phyloP scores from a whole-genome alignment of 176 grass and related monocot species.

The Echinochloa phyllopogon region DNA sequence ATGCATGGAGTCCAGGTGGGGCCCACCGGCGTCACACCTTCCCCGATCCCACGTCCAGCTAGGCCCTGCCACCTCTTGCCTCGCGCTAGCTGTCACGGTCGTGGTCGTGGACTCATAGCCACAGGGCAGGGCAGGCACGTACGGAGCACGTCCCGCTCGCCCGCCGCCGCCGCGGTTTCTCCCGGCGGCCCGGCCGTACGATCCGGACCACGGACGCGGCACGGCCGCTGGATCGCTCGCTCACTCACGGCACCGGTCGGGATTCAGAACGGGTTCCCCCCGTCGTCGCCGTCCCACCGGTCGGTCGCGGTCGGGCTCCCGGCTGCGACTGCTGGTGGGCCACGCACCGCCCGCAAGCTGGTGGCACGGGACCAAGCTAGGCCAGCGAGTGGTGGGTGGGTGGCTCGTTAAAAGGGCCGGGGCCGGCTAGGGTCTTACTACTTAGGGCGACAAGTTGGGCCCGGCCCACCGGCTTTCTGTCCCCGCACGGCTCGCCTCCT shows the following conservation, averaged over 20 bases:
- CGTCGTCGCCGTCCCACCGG: not conserved
- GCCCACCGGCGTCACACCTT: not conserved
- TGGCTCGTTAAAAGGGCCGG: conserved; percentile 20
- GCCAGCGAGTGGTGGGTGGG: not conserved
- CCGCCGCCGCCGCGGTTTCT: not conserved
- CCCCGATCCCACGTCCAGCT: not conserved
- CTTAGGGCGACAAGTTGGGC: conserved; percentile 10
- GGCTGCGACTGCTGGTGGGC: not conserved
- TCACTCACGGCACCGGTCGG: not conserved
- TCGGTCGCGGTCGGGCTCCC: not conserved
- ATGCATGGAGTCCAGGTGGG: not conserved
- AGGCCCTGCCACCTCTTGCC: not conserved
- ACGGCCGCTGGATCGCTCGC: not conserved
- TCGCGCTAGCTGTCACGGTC: not conserved
- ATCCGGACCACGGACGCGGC: conserved; percentile 33
- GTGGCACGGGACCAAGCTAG: no score
- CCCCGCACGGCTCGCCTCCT: not conserved
- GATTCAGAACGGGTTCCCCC: not conserved
- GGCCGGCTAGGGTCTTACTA: no score
- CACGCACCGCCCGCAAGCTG: not conserved
- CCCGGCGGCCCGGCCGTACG: not conserved
- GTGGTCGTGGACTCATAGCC: not conserved
- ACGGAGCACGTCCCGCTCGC: not conserved
- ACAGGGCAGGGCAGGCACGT: no score
- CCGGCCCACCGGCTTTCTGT: conserved; percentile 42